Evolutionary conservation across 345 rosid genomes (phyloP), one percentile per base, ranked within the genome.

Genomic region (Pelargonium nanum): DNA sequence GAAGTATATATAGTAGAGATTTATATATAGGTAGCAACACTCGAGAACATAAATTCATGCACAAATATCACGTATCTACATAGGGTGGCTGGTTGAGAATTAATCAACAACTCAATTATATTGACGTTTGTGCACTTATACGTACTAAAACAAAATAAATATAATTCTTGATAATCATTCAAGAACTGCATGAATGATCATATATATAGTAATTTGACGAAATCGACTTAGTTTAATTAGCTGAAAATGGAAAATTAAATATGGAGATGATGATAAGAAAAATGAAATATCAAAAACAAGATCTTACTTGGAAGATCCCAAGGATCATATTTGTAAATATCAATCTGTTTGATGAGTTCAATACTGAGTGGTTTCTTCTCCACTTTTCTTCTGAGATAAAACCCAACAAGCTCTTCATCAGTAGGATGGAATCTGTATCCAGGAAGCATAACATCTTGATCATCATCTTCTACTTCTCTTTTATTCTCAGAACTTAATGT

Each of bases 221-320:
- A n/a, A n/a, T n/a, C n/a, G n/a, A n/a, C n/a, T n/a, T n/a, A 52
- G 3, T 22, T 2, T 24, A 28, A 28, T 26, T 5, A 0, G 10
- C 15, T 19, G 19, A 30, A n/a, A 22, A 34, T 22, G 10, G 5
- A 57, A 12, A 26, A 4, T n/a, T 16, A 28, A 28, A 28, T 28
- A 28, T n/a, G n/a, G n/a, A n/a, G n/a, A n/a, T n/a, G n/a, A 7
- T 28, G 32, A 28, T 2, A 25, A 32, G 24, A 21, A 23, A 4
- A 22, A 5, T 20, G 23, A 8, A 6, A 25, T 13, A 54, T 9
- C 19, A 4, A 5, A 26, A 57, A 16, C 19, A 13, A 16, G 24
- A 55, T 4, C 72, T 68, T 65, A 73, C 77, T 73, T 20, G 77
- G 67, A 48, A 73, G 77, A 64, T 73, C 76, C 76, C 76, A 73